phyloP scores from a whole-genome alignment of 2,329 filamentous ascomycete species.

The Trichoderma hamatum region DNA sequence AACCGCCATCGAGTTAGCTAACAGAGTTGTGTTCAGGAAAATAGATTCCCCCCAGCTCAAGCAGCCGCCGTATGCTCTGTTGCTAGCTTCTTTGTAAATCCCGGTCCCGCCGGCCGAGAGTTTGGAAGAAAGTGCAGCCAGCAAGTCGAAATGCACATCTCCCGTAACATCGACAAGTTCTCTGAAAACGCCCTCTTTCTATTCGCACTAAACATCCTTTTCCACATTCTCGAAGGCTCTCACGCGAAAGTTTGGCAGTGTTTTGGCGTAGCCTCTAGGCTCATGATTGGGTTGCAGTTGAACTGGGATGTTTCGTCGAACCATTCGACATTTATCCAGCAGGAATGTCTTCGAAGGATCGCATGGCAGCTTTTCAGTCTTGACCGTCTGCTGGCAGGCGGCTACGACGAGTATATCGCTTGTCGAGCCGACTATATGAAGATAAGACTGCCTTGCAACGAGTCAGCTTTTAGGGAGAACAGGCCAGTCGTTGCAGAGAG shows the following conservation, averaged over 20 bases:
- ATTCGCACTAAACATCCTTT: conserved; percentile 42
- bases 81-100: conserved; percentile 42
- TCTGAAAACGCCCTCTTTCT: conserved; percentile 41
- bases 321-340: conserved; percentile 40
- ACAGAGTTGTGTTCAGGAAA: conserved; percentile 33
- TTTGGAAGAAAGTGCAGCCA: conserved; percentile 45
- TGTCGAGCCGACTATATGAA: conserved; percentile 45
- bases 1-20: background rate
- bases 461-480: conserved; percentile 41
- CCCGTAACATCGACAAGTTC: conserved; percentile 46
- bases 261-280: conserved; percentile 42
- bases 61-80: conserved; percentile 47
- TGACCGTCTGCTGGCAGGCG: conserved; percentile 44
- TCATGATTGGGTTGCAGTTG: conserved; percentile 45
- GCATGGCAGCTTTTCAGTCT: conserved; percentile 46
- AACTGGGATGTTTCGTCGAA: conserved; percentile 44
- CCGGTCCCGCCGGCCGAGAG: conserved; percentile 38
- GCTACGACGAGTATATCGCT: conserved; percentile 46
- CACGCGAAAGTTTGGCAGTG: conserved; percentile 48
- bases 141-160: conserved; percentile 45
- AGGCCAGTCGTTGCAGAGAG: conserved; percentile 38
- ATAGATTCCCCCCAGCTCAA: conserved; percentile 40
- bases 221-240: conserved; percentile 43
- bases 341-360: conserved; percentile 43
- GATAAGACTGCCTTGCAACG: conserved; percentile 42